A percentile compares a stretch with the other conserved stretches of the same genome.
These are phyloP conservation scores for Melampsora allii-populina DNA, from an alignment of 1,284 basidiomycete species.

Conservation along the genomic window DNA sequence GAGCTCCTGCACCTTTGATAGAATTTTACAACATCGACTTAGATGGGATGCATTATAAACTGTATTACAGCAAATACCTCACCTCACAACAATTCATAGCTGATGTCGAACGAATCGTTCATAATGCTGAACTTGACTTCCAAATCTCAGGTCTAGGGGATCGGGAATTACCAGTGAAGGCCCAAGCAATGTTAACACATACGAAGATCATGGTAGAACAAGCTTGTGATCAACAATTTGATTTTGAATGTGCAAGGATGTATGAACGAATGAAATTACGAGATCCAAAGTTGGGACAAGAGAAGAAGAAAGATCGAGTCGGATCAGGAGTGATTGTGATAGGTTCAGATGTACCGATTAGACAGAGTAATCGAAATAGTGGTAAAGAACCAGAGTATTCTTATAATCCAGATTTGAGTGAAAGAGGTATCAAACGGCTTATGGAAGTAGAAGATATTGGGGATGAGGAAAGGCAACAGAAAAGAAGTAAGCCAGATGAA, in stretches of 20 bases:
- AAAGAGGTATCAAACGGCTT: slow-evolving; percentile 35
- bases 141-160: slow-evolving; percentile 34
- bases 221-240: slow-evolving; percentile 79
- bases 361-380: slow-evolving; percentile 63
- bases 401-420: slow-evolving; percentile 44
- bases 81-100: slow-evolving; percentile 82
- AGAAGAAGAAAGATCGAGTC: slow-evolving; percentile 56
- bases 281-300: slow-evolving; percentile 61
- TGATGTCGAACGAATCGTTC: slow-evolving; percentile 82
- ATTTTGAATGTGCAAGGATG: slow-evolving; percentile 83
- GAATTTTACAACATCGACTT: slow-evolving; percentile 74
- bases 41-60: slow-evolving; percentile 80
- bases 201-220: slow-evolving; percentile 76
- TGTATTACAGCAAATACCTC: slow-evolving; percentile 82
- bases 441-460: slow-evolving; percentile 17
- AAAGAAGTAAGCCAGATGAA: neutral
- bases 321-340: slow-evolving; percentile 55
- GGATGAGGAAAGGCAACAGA: neutral
- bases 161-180: slow-evolving; percentile 57
- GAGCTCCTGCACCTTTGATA: neutral
- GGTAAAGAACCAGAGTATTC: slow-evolving; percentile 64
- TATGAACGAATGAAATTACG: slow-evolving; percentile 71
- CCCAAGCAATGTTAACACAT: slow-evolving; percentile 84
- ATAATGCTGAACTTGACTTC: slow-evolving; percentile 69
- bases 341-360: slow-evolving; percentile 58